phyloP scores from a whole-genome alignment of 345 rosid species.

The Mallotus nudiflorus region DNA sequence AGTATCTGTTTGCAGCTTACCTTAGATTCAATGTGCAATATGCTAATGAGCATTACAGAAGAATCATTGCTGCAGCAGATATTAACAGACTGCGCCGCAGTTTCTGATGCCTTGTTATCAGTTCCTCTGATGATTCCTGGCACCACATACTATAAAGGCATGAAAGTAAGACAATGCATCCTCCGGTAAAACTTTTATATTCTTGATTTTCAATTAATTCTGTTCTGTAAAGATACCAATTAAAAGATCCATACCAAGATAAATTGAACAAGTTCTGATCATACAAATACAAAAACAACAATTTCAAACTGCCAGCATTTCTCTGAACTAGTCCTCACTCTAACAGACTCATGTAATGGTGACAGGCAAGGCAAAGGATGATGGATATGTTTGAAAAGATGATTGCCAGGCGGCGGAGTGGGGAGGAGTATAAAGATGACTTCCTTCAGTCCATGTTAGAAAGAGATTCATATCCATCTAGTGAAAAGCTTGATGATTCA shows the following conservation, averaged over 20 bases:
- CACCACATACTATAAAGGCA: slow-evolving; percentile 51
- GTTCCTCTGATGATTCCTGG: slow-evolving; percentile 61
- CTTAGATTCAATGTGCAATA: slow-evolving; percentile 48
- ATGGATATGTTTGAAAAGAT: slow-evolving; percentile 38
- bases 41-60: slow-evolving; percentile 49
- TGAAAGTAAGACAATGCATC: slow-evolving; percentile 40
- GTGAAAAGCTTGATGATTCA: slow-evolving; percentile 47
- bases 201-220: no score
- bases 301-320: no score
- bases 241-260: no score
- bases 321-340: no score
- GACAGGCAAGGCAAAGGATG: slow-evolving; percentile 48
- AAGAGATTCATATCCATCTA: slow-evolving; percentile 40
- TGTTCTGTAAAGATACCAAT: no score
- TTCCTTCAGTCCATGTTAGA: slow-evolving; percentile 49
- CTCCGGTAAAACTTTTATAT: not conserved
- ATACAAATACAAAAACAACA: no score
- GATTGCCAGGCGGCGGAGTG: slow-evolving; percentile 41
- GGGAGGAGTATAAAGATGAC: slow-evolving; percentile 39
- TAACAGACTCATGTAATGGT: no score
- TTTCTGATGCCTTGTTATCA: slow-evolving; percentile 51
- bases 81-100: slow-evolving; percentile 39
- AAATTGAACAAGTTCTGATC: no score
- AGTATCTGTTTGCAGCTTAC: slow-evolving; percentile 32
- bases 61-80: slow-evolving; percentile 40